Evolutionary conservation across 202 grass and related monocot genomes (phyloP).

Genomic region (Eragrostis tef): DNA sequence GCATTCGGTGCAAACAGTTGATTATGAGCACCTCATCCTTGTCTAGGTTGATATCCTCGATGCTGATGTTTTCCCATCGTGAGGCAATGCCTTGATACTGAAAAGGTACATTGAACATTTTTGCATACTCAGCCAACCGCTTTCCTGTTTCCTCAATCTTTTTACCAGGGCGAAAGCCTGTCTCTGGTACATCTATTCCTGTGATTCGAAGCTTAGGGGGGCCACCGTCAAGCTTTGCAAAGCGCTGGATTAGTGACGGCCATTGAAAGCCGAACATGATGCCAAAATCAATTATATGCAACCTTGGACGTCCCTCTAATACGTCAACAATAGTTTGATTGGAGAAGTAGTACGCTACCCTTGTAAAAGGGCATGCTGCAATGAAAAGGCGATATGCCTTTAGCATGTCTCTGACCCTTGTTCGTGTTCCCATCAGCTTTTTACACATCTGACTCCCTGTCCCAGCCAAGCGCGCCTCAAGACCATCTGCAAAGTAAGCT

Average conservation of each 20-base stretch:
- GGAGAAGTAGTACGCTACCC: conserved; percentile 44
- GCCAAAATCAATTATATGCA: conserved; percentile 66
- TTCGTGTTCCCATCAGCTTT: conserved; percentile 39
- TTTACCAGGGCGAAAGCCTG: conserved; percentile 55
- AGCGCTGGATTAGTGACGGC: conserved; percentile 54
- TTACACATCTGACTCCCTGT: conserved; percentile 51
- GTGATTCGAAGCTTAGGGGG: conserved; percentile 59
- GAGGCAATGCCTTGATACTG: conserved; percentile 59
- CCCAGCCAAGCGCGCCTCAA: conserved; percentile 61
- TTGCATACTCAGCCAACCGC: conserved; percentile 54
- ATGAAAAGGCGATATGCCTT: conserved; percentile 51
- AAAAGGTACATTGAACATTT: conserved; percentile 64
- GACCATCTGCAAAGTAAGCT: conserved; percentile 53
- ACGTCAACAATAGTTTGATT: conserved; percentile 56
- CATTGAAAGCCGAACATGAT: conserved; percentile 62
- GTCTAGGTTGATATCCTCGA: conserved; percentile 46
- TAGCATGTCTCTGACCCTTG: conserved; percentile 44
- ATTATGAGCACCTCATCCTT: conserved; percentile 52
- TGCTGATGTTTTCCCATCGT: conserved; percentile 47
- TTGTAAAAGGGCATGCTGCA: conserved; percentile 50
- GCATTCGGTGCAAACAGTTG: conserved; percentile 41
- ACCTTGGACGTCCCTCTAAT: conserved; percentile 11
- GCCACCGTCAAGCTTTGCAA: conserved; percentile 42
- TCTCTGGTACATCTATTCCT: conserved; percentile 51
- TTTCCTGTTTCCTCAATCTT: conserved; percentile 49